phyloP scores from a whole-genome alignment of 106 monocot genomes.

The Dioscorea alata region DNA sequence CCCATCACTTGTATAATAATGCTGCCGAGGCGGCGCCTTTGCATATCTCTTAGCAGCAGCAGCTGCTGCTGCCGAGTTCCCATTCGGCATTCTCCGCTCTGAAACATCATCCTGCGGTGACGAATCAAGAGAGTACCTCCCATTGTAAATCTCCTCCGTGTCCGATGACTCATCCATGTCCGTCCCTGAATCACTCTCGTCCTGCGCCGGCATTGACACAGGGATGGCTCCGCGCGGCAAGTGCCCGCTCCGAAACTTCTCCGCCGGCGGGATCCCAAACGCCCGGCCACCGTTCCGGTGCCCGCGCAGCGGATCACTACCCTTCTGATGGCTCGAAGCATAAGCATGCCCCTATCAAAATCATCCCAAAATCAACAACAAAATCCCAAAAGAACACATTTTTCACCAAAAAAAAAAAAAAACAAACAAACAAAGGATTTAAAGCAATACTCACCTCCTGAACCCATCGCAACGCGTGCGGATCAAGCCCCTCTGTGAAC shows the following conservation, averaged over 20 bases:
- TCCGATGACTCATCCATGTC: slow-evolving; percentile 76
- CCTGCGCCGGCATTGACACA: slow-evolving; percentile 23
- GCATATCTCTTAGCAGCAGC: slow-evolving; percentile 1
- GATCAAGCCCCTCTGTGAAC: slow-evolving; percentile 54
- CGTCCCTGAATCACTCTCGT: slow-evolving; percentile 45
- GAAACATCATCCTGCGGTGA: slow-evolving; percentile 43
- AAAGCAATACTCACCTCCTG: slow-evolving; percentile 21
- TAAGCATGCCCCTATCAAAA: slow-evolving; percentile 14
- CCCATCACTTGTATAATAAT: slow-evolving; percentile 51
- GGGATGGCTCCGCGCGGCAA: slow-evolving; percentile 36
- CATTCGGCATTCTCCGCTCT: slow-evolving; percentile 8
- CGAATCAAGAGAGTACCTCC: slow-evolving; percentile 54
- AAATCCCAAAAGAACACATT: not conserved
- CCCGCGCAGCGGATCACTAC: slow-evolving; percentile 22
- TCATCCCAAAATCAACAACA: not conserved
- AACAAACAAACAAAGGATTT: not conserved
- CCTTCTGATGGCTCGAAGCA: slow-evolving; percentile 16
- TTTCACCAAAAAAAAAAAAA: not conserved
- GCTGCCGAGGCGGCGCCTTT: not conserved
- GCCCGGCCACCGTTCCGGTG: slow-evolving; percentile 19
- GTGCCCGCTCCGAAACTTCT: slow-evolving; percentile 89
- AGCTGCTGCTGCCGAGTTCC: slow-evolving; percentile 1
- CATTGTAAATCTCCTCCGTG: slow-evolving; percentile 46
- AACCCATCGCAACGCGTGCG: slow-evolving; percentile 39
- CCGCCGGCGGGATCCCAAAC: slow-evolving; percentile 58